Evolutionary conservation across 2,329 filamentous ascomycete genomes (phyloP), one percentile per base, ranked within the genome.

Genomic region (Aspergillus hiratsukae): DNA sequence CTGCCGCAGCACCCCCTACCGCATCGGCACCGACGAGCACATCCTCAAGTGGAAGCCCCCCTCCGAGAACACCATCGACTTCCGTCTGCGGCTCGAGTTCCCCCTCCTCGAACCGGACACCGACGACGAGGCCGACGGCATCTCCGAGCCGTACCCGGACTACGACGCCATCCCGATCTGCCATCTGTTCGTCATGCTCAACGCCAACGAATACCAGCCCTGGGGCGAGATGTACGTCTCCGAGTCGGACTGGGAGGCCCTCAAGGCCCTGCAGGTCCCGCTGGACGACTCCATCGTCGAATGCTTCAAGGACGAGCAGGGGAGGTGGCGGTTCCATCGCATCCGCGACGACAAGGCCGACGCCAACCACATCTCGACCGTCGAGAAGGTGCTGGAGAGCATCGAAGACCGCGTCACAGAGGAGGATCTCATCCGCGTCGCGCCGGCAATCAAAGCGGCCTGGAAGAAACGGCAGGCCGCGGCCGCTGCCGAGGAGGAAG

Each of bases 31-130:
- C 11, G 94, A 99, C 74, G 84, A 85, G 51, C 88, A 96, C 72
- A 99, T 97, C 61, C 80, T 99, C 41, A 99, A 99, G 74, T 99
- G 94, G 94, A 99, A 99, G 76, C 91, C 93, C 0, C 90, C 91
- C 3, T 82, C 90, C 62, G 94, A 99, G 73, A 99, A 99, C 77
- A 96, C 91, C 0, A 86, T 99, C 64, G 94, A 99, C 72, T 97
- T 96, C 72, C 84, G 88, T 45, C 81, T 97, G 65, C 84, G 83
- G 52, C 81, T 99, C 46, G 80, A 83, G 11, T 97, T 97, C 67
- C 88, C 89, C 0, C 69, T 80, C 0, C 79, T 88, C n/a, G 82
- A 89, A 57, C 87, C 88, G 1, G 83, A 87, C 66, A 82, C 84
- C 14, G 75, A 80, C 17, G 88, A 94, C 64, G 83, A 84, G 48